phyloP scores from a whole-genome alignment of 495 filamentous ascomycete genomes.

The Cercophora samala region DNA sequence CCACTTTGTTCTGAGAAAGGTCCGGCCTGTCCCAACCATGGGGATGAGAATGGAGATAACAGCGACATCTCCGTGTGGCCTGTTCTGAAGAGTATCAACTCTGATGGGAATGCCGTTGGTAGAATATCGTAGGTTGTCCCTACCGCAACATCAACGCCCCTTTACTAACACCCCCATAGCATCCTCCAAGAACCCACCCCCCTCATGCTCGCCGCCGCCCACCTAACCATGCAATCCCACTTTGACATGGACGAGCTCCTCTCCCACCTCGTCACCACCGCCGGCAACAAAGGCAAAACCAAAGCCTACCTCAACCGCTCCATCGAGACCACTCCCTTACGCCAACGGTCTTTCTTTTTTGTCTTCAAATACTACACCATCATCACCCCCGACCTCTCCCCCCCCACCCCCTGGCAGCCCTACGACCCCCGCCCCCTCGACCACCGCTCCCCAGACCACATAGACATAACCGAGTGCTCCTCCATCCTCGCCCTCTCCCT shows the following conservation, averaged over 20 bases:
- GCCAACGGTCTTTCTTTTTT: slow-evolving; percentile 50
- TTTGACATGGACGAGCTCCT: slow-evolving; percentile 56
- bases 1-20: background rate
- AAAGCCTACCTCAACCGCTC: slow-evolving; percentile 39
- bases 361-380: slow-evolving; percentile 56
- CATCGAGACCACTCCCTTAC: slow-evolving; percentile 35
- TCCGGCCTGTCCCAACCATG: background rate
- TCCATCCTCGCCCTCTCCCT: slow-evolving; percentile 50
- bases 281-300: slow-evolving; percentile 33
- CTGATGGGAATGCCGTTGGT: slow-evolving; percentile 39
- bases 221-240: slow-evolving; percentile 45
- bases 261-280: slow-evolving; percentile 38
- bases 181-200: slow-evolving; percentile 53
- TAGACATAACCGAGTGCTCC: slow-evolving; percentile 48
- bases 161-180: slow-evolving; percentile 1
- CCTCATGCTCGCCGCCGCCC: slow-evolving; percentile 49
- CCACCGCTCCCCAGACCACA: slow-evolving; percentile 39
- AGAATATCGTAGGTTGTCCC: slow-evolving; percentile 46
- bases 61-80: slow-evolving; percentile 42
- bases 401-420: slow-evolving; percentile 51
- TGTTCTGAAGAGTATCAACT: slow-evolving; percentile 35
- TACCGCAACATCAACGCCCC: background rate
- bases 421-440: slow-evolving; percentile 38
- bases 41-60: slow-evolving; percentile 23
- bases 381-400: slow-evolving; percentile 36